Base-by-base conservation (phyloP, 2,329 filamentous ascomycete genomes). In the Monosporascus ibericus region DNA sequence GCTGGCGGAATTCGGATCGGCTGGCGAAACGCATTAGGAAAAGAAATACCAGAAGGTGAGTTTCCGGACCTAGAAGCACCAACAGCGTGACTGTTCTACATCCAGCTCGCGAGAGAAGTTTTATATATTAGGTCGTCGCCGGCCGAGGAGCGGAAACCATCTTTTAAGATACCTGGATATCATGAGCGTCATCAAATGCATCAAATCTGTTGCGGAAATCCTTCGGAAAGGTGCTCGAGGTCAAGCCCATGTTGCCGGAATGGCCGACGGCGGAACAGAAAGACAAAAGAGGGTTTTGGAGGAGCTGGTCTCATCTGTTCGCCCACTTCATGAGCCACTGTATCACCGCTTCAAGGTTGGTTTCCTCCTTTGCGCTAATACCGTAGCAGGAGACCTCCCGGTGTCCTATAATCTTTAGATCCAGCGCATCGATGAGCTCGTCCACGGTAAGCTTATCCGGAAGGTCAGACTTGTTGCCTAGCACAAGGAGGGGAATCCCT, bases 381-480 rank as follows among this genome's bases (percentile, higher is more conserved):
- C 92, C 92, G 72, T 99, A 99, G 75, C 94, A 97, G 74, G 90
- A 96, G 62, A 99, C 92, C 72, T 99, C 94, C 51, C 94, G 89
- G 65, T 90, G 87, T 55, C 86, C 88, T 69, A 99, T 91, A 61
- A 83, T 84, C 70, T 94, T 95, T 53, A 99, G 80, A 63, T 96
- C 86, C 72, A 99, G 81, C 57, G 86, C 86, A 55, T 96, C 92
- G 73, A 99, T 97, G 67, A 99, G 74, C 71, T 97, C 91, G 69
- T 99, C 94, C 42, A 97, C 92, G 30, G 88, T 88, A 58, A 96
- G 75, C 72, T 92, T 95, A 65, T 90, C 82, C n/a, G 87, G 84
- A 49, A 99, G 82, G 68, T 99, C 94, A 30, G 91, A 96, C 74
- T 99, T 99, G 77, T 99, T 99, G 52, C 92, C 94, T 36, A 99